These are phyloP conservation scores for Clausena lansium DNA, from an alignment of 345 rosid genomes.

Conservation along the genomic window DNA sequence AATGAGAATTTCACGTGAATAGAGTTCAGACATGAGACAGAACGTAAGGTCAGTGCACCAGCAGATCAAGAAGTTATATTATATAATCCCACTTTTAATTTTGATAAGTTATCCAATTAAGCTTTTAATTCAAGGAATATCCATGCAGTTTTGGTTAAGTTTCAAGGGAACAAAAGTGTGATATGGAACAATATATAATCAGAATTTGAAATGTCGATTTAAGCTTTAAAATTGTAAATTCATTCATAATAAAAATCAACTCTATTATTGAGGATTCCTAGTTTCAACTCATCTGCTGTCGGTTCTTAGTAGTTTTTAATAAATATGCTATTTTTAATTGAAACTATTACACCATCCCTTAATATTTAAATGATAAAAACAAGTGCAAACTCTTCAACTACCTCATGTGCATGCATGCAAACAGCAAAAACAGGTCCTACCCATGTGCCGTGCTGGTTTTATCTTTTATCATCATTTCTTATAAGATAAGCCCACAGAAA, in stretches of 20 bases:
- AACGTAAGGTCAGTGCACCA: background rate
- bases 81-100: background rate
- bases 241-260: too few relatives aligned
- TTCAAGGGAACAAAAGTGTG: background rate
- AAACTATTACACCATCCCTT: too few relatives aligned
- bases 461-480: background rate
- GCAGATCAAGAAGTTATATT: slow-evolving; percentile 1
- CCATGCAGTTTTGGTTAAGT: background rate
- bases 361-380: background rate
- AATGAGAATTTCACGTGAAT: background rate
- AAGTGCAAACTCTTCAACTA: background rate
- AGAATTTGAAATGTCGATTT: background rate
- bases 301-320: background rate
- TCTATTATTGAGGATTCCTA: too few relatives aligned
- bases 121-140: background rate
- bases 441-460: slow-evolving; percentile 1
- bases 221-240: too few relatives aligned
- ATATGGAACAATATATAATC: background rate
- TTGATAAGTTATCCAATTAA: background rate
- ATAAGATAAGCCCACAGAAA: background rate
- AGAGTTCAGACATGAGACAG: too few relatives aligned
- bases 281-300: too few relatives aligned
- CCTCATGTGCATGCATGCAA: background rate
- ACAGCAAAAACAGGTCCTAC: slow-evolving; percentile 2
- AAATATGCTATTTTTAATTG: background rate